Evolutionary conservation across 2,329 filamentous ascomycete genomes (phyloP).

Genomic region (Xylaria sp.): DNA sequence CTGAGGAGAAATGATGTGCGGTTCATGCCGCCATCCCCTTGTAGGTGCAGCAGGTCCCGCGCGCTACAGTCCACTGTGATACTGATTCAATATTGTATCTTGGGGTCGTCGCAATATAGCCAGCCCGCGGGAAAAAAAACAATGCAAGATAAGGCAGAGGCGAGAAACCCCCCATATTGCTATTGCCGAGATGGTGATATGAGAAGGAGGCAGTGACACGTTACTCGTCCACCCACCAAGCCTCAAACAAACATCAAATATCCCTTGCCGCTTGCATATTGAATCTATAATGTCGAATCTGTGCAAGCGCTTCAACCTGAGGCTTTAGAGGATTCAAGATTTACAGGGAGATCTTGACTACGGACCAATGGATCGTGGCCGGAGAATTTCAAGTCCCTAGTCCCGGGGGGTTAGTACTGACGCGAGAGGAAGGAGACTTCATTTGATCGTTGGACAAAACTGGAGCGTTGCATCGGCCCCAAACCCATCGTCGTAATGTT

Average conservation of each 20-base stretch:
- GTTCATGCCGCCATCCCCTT: constrained; percentile 32
- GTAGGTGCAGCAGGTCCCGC: constrained; percentile 25
- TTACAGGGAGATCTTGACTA: constrained; percentile 8
- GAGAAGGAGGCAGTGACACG: neutral
- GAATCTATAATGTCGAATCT: neutral
- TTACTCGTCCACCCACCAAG: neutral
- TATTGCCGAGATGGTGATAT: neutral
- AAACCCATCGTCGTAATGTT: constrained; percentile 18
- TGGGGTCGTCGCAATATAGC: constrained; percentile 20
- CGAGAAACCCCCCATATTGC: constrained; percentile 2
- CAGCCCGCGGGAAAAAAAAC: neutral
- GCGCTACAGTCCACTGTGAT: constrained; percentile 25
- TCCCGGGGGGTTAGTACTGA: constrained; percentile 1
- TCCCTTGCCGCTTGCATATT: constrained; percentile 1
- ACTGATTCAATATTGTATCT: constrained; percentile 19
- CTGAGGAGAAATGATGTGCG: constrained; percentile 24
- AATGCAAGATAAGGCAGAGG: constrained; percentile 3
- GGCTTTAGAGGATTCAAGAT: neutral
- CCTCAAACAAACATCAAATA: constrained; percentile 4
- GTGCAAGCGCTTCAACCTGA: neutral
- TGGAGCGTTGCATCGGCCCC: constrained; percentile 20
- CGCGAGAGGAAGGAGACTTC: constrained; percentile 32
- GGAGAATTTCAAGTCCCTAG: constrained; percentile 29
- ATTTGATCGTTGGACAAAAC: constrained; percentile 26
- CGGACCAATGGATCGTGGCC: constrained; percentile 20